These are phyloP conservation scores for Fusarium irregulare DNA, from an alignment of 2,329 filamentous ascomycete genomes.

Conservation along the genomic window DNA sequence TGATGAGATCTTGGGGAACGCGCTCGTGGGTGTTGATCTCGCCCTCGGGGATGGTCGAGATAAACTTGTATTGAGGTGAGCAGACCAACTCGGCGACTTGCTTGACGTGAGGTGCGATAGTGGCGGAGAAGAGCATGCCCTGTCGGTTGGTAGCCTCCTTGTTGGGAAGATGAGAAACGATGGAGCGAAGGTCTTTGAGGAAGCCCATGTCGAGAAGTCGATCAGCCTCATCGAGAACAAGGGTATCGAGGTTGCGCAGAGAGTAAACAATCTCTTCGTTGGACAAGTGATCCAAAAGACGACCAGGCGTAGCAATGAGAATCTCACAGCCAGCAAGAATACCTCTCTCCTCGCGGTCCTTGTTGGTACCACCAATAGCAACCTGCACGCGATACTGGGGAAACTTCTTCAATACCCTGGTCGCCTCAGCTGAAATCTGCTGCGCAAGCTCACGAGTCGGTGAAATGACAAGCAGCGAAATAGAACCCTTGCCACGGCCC, in stretches of 20 bases:
- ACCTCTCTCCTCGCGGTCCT: constrained; percentile 75
- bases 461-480: constrained; percentile 73
- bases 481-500: constrained; percentile 48
- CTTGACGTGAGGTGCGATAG: constrained; percentile 82
- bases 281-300: constrained; percentile 81
- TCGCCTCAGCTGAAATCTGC: constrained; percentile 78
- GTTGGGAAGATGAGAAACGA: constrained; percentile 76
- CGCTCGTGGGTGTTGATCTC: constrained; percentile 81
- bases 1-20: constrained; percentile 78
- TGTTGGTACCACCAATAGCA: constrained; percentile 84
- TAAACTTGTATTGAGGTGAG: constrained; percentile 78
- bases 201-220: constrained; percentile 87
- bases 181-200: constrained; percentile 80
- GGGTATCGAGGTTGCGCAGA: constrained; percentile 76
- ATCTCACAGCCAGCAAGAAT: constrained; percentile 81
- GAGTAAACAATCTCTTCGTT: constrained; percentile 76
- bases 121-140: constrained; percentile 88
- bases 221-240: constrained; percentile 87
- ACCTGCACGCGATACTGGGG: constrained; percentile 80
- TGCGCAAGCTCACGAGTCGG: constrained; percentile 77
- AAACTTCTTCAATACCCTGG: constrained; percentile 75
- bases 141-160: constrained; percentile 69
- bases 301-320: constrained; percentile 82
- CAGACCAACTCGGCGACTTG: constrained; percentile 77
- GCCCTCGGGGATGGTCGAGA: constrained; percentile 81